phyloP scores from a whole-genome alignment of 164 flowering plant genomes.

The Vitis cinerea region DNA sequence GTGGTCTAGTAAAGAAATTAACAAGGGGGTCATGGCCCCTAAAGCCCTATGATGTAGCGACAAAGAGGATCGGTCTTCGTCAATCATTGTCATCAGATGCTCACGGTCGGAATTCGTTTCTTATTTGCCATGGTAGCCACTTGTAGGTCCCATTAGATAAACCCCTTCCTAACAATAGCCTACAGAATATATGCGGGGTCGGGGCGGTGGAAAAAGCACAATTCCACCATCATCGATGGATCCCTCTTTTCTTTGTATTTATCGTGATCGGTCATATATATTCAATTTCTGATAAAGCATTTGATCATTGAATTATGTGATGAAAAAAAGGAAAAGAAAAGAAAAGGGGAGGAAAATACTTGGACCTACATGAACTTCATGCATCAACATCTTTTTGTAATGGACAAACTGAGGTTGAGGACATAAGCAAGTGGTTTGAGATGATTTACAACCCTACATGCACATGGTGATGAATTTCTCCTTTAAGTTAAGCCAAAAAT shows the following conservation, averaged over 20 bases:
- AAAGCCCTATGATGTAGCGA: constrained; percentile 4
- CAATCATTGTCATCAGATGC: constrained; percentile 20
- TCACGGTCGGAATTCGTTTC: constrained; percentile 17
- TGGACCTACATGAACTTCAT: too few species aligned
- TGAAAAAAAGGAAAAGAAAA: too few species aligned
- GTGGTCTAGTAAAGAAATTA: too few species aligned
- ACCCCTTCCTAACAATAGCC: background rate
- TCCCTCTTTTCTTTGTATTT: background rate
- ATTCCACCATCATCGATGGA: background rate
- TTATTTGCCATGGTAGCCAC: constrained; percentile 4
- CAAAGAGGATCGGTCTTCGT: constrained; percentile 9
- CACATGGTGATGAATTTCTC: too few species aligned
- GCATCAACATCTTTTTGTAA: too few species aligned
- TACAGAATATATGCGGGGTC: constrained; percentile 15
- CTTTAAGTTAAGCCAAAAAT: too few species aligned
- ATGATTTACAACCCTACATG: too few species aligned
- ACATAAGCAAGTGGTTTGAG: too few species aligned
- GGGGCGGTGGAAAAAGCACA: constrained; percentile 17
- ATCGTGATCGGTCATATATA: background rate
- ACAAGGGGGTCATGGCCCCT: background rate
- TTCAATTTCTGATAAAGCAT: background rate
- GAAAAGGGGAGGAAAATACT: too few species aligned
- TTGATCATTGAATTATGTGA: background rate
- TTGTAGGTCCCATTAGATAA: constrained; percentile 1
- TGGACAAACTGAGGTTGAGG: too few species aligned